These are phyloP conservation scores for Podospora conica DNA, from an alignment of 495 filamentous ascomycete species.

Conservation along the genomic window DNA sequence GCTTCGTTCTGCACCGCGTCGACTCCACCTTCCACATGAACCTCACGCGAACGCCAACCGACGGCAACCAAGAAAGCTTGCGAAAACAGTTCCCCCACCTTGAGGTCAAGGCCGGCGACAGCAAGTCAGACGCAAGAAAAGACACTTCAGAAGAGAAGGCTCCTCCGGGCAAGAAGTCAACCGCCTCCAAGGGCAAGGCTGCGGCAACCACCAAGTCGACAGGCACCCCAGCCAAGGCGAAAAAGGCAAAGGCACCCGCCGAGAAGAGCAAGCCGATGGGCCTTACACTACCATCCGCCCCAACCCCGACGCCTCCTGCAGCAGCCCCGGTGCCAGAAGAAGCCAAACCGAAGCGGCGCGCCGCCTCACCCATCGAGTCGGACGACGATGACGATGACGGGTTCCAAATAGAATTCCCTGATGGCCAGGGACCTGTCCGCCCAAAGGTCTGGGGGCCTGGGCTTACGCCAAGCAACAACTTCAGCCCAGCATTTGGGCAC, in stretches of 20 bases:
- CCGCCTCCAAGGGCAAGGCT: conserved; percentile 20
- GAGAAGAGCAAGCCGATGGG: conserved; percentile 18
- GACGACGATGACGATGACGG: conserved; percentile 40
- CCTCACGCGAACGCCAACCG: conserved; percentile 39
- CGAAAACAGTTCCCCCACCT: conserved; percentile 40
- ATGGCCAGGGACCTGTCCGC: conserved; percentile 22
- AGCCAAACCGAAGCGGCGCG: conserved; percentile 21
- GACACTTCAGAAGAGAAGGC: not conserved
- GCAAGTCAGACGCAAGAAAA: conserved; percentile 3
- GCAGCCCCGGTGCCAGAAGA: conserved; percentile 17
- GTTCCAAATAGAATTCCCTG: conserved; percentile 42
- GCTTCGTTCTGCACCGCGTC: conserved; percentile 50
- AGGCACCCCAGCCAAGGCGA: conserved; percentile 7
- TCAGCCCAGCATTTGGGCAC: conserved; percentile 37
- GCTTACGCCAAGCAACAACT: conserved; percentile 20
- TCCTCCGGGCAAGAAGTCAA: conserved; percentile 20
- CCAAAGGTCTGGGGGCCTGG: conserved; percentile 14
- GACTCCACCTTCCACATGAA: conserved; percentile 58
- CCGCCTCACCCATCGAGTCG: conserved; percentile 22
- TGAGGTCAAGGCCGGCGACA: conserved; percentile 22
- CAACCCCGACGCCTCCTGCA: conserved; percentile 12
- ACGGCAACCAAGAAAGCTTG: conserved; percentile 32
- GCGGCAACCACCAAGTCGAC: conserved; percentile 5
- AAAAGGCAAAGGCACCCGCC: conserved; percentile 4
- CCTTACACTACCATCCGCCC: conserved; percentile 21